Evolutionary conservation across 2,329 filamentous ascomycete genomes (phyloP).

Genomic region (Aspergillus flavus): DNA sequence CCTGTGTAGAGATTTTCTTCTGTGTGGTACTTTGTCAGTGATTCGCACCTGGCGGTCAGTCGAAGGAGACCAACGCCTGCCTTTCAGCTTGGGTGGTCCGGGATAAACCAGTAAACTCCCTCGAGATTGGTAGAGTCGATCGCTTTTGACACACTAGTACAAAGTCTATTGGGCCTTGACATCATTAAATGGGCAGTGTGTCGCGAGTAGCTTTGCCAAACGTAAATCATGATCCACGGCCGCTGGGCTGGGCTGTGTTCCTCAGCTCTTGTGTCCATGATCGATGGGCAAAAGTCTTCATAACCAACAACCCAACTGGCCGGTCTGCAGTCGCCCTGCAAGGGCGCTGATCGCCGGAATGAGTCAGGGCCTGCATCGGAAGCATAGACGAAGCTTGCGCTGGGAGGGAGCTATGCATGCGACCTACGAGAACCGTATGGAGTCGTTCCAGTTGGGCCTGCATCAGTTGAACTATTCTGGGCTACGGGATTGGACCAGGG

Average conservation of each 20-base stretch:
- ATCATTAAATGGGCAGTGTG: background rate
- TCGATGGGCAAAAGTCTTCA: background rate
- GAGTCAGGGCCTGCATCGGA: background rate
- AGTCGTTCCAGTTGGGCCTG: background rate
- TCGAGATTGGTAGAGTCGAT: background rate
- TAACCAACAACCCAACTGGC: background rate
- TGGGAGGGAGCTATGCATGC: too few relatives aligned
- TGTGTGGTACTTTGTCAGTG: too few relatives aligned
- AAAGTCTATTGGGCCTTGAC: background rate
- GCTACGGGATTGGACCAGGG: background rate
- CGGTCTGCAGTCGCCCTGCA: background rate
- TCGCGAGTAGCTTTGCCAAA: background rate
- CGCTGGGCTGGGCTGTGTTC: too few relatives aligned
- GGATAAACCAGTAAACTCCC: too few relatives aligned
- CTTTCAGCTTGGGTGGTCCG: too few relatives aligned
- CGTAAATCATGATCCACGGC: background rate
- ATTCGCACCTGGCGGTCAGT: too few relatives aligned
- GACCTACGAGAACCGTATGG: background rate
- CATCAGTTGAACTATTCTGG: background rate
- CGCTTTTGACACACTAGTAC: background rate
- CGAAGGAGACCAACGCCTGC: too few relatives aligned
- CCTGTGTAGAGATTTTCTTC: too few relatives aligned
- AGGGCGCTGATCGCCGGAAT: slow-evolving; percentile 1
- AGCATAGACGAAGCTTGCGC: background rate
- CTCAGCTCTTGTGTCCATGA: background rate